Evolutionary conservation across 2,329 filamentous ascomycete genomes (phyloP).

Genomic region (Xylariaceae sp.): DNA sequence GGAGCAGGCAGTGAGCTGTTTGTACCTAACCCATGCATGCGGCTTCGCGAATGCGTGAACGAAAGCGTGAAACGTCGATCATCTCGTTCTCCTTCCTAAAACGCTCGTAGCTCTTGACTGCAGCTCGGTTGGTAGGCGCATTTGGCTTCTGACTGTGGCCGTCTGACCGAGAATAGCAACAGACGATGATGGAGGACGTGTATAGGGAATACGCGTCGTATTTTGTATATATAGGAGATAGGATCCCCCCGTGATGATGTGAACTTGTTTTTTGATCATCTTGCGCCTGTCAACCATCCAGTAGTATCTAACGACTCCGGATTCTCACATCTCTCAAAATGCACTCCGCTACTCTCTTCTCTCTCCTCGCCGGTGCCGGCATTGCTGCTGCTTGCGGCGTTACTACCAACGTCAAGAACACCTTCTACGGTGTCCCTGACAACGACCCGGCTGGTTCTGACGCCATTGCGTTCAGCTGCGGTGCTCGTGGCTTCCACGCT

Average conservation of each 20-base stretch:
- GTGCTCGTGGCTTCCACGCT: constrained; percentile 32
- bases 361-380: constrained; percentile 9
- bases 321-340: constrained; percentile 2
- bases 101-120: not conserved
- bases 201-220: not conserved
- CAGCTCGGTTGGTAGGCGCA: not conserved
- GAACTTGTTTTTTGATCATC: not conserved
- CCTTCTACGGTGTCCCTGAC: constrained; percentile 39
- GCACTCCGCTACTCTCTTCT: constrained; percentile 6
- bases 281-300: not conserved
- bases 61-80: not conserved
- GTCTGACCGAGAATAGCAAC: not conserved
- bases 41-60: not conserved
- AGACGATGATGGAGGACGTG: not conserved
- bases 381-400: constrained; percentile 23
- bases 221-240: not conserved
- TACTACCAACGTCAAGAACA: constrained; percentile 29
- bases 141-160: not conserved
- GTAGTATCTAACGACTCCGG: not conserved
- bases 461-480: constrained; percentile 35
- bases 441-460: constrained; percentile 35
- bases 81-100: constrained; percentile 15
- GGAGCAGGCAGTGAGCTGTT: too few species aligned
- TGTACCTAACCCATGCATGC: not conserved
- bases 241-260: not conserved